Evolutionary conservation across 2,329 filamentous ascomycete species (phyloP), one percentile per base, ranked within the genome.

Genomic region (Aquanectria penicillioides): DNA sequence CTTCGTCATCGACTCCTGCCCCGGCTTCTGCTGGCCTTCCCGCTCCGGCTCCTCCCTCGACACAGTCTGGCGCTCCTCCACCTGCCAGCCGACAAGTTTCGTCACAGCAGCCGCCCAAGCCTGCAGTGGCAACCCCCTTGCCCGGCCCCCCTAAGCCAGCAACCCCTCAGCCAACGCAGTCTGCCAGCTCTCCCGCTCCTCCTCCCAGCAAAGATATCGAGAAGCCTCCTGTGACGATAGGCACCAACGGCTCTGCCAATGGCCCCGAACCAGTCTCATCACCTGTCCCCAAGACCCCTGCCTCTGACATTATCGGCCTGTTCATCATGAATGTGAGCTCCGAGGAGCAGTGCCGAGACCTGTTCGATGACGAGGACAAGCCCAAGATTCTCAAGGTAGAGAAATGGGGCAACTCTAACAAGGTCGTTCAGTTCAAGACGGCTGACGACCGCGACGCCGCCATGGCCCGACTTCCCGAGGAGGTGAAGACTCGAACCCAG

Each of bases 271-370:
- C 83, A 11, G 77, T 80, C 3, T 77, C 83, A n/a, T 86, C 86
- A 2, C 83, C 86, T 13, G 84, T 84, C 6, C 79, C 84, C 23
- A 89, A 91, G 73, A 84, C 79, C 29, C 72, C 81, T 38, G 78
- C 83, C 15, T 84, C 93, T 70, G 87, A 85, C 66, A 92, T 90
- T 67, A 89, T 93, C 69, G 94, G 92, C 44, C 85, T 99, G 17
- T 99, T 97, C 76, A 89, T 99, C 60, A 92, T 91, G 79, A 94
- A 94, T 70, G 88, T 94, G 18, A 91, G 89, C 69, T 90, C 86
- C 51, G 92, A 94, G 65, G 92, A 97, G 26, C 91, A 94, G 60
- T 90, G 92, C 31, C 89, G 90, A 55, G 89, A 92, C 28, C 82
- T 97, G 20, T 94, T 99, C 73, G 82, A 87, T 1, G 89, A 95